Evolutionary conservation across 2,329 filamentous ascomycete species (phyloP), one percentile per base, ranked within the genome.

Genomic region (Metarhizium robertsii): DNA sequence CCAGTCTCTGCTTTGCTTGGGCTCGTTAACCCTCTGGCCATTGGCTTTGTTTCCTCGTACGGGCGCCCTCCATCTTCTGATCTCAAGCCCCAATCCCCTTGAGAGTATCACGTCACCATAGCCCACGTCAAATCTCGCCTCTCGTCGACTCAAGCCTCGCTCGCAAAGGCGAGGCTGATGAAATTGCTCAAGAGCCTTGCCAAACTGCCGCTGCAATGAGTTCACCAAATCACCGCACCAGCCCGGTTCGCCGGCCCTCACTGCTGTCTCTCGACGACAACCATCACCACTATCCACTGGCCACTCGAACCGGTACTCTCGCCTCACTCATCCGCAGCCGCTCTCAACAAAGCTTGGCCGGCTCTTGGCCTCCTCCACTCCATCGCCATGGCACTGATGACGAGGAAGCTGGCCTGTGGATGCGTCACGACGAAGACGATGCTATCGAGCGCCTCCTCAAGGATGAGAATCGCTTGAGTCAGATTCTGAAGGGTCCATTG

Each of bases 401-500:
- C 48, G 70, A 72, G 48, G 70, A 72, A 53, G 51, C 62, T 10
- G 64, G 59, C 43, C 29, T 50, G 36, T 59, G 63, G 59, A 56
- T 56, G 56, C 61, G 61, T 18, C 57, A 63, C 43, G 59, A 62
- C 25, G 65, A 74, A 36, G 72, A 76, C 32, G 77, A 80, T 46
- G 73, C 75, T 32, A 71, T 74, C 43, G 70, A 72, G 18, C 72
- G 73, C 29, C 68, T 76, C 25, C 68, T 75, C 50, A 69, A 72
- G 47, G 80, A 85, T 53, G 83, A 85, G 68, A 79, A 79, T 36
- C 80, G 83, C 25, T 69, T 85, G 52, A 81, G 73, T 56, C 75
- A 78, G 58, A 73, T 86, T 57, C 78, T 87, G 53, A 77, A 79
- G 64, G 81, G 80, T n/a, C 84, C 86, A 2, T 83, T 88, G 68